Evolutionary conservation across 768 basidiomycete genomes (phyloP).

Genomic region (Tephrocybe sp.): DNA sequence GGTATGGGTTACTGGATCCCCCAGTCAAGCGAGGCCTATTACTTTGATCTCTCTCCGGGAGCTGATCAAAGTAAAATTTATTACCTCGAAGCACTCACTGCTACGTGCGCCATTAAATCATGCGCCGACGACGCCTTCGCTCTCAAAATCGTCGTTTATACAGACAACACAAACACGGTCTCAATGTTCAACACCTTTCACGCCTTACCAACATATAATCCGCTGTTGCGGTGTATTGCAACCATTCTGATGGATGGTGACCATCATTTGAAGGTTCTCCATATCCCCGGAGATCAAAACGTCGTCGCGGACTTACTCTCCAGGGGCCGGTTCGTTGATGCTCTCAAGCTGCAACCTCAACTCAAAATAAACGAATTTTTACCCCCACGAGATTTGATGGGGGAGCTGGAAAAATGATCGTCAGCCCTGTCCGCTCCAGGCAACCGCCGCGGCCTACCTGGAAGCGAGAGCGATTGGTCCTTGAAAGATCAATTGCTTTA

Average conservation of each 20-base stretch:
- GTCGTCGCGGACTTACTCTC: slow-evolving; percentile 22
- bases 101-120: no score
- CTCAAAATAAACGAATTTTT: slow-evolving; percentile 2
- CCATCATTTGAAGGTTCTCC: no score
- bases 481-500: slow-evolving; percentile 23
- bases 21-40: neutral
- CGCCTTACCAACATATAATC: no score
- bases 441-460: slow-evolving; percentile 33
- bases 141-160: no score
- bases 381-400: slow-evolving; percentile 26
- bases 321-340: neutral
- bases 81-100: no score
- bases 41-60: slow-evolving; percentile 25
- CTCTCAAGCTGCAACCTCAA: neutral
- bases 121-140: no score
- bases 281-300: no score
- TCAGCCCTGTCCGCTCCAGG: slow-evolving; percentile 14
- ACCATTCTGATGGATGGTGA: no score
- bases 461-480: slow-evolving; percentile 29
- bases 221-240: no score
- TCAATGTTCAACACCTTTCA: no score
- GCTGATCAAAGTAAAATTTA: slow-evolving; percentile 19
- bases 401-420: slow-evolving; percentile 23
- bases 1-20: slow-evolving; percentile 26
- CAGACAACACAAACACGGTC: no score